Percentiles rank a stretch among this genome's conserved stretches.
phyloP scores from a whole-genome alignment of 768 basidiomycete genomes.

The Collybia nuda region DNA sequence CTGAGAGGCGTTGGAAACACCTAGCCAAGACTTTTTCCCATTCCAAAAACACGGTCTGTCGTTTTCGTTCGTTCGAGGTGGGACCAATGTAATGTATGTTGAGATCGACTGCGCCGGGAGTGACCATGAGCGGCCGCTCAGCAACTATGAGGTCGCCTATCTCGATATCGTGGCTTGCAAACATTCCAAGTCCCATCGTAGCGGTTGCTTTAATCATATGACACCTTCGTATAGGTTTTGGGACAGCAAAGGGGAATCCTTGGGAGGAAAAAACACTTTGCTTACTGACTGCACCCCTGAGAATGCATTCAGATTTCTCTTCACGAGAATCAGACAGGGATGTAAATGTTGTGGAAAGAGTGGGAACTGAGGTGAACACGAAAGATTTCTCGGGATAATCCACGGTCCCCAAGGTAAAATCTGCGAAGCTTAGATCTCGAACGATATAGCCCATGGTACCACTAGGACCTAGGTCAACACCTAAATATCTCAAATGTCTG shows the following conservation, averaged over 20 bases:
- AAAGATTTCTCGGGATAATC: neutral
- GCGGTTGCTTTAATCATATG: conserved; percentile 1
- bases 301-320: conserved; percentile 7
- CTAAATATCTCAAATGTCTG: no score
- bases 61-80: neutral
- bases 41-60: conserved; percentile 7
- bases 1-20: conserved; percentile 18
- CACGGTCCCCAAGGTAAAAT: no score
- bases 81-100: neutral
- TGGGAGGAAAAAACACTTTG: conserved; percentile 1
- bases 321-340: neutral
- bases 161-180: conserved; percentile 1
- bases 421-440: no score
- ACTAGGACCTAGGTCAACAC: no score
- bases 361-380: conserved; percentile 5
- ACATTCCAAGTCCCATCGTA: neutral
- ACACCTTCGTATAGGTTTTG: neutral
- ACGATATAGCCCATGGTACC: no score
- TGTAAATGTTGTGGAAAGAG: neutral
- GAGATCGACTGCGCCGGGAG: conserved; percentile 4
- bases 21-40: conserved; percentile 13
- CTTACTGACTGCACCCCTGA: neutral
- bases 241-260: conserved; percentile 9
- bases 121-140: conserved; percentile 34
- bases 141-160: conserved; percentile 4